Conservation (phyloP, 2,329 filamentous ascomycete species). For the Decorospora gaudefroyi region DNA sequence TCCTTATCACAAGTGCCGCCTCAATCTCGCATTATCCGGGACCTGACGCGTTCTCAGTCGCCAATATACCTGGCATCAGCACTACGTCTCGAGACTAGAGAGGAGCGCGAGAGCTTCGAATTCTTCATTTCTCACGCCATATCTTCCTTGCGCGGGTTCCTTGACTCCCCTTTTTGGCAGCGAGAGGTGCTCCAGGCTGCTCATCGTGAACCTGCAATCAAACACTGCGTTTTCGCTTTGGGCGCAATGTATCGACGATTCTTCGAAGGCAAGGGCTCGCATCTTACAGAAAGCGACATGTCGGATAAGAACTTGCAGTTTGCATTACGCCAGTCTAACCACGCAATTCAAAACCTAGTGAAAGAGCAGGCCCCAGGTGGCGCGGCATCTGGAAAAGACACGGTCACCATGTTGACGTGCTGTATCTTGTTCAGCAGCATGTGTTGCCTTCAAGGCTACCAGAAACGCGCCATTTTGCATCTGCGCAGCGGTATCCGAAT, state of each 20-base stretch:
- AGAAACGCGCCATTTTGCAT: slow-evolving; percentile 35
- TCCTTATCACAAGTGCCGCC: slow-evolving; percentile 6
- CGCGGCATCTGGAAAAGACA: slow-evolving; percentile 21
- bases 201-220: slow-evolving; percentile 37
- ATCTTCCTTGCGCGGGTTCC: slow-evolving; percentile 33
- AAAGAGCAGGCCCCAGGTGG: slow-evolving; percentile 9
- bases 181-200: slow-evolving; percentile 39
- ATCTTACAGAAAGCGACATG: slow-evolving; percentile 27
- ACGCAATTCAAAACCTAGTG: slow-evolving; percentile 32
- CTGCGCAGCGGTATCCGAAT: slow-evolving; percentile 40
- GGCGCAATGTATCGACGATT: slow-evolving; percentile 43
- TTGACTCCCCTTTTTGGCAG: slow-evolving; percentile 41
- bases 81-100: slow-evolving; percentile 24
- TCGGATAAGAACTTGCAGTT: slow-evolving; percentile 36
- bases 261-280: slow-evolving; percentile 25
- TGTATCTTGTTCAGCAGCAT: slow-evolving; percentile 41
- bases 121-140: slow-evolving; percentile 38
- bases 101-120: slow-evolving; percentile 37
- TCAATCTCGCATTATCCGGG: neutral
- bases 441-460: slow-evolving; percentile 42
- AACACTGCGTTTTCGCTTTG: slow-evolving; percentile 39
- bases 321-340: slow-evolving; percentile 41
- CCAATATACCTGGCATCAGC: slow-evolving; percentile 20
- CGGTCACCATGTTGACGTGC: slow-evolving; percentile 38
- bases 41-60: slow-evolving; percentile 11